Conservation (phyloP, 164 flowering plant species). For the Liquidambar formosana region DNA sequence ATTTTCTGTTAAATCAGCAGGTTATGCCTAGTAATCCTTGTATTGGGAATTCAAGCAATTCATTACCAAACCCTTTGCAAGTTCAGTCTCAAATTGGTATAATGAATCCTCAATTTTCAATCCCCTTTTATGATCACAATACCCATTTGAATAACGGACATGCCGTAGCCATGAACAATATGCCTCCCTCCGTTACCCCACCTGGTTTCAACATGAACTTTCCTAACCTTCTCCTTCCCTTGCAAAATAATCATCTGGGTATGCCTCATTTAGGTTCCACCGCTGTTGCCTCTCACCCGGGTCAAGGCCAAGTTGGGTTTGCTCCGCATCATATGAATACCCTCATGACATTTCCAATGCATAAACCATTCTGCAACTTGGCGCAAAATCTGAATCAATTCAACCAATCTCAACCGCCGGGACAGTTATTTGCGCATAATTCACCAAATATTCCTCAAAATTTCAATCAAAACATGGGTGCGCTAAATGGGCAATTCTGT, state of each 20-base stretch:
- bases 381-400: conserved; percentile 15
- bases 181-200: conserved; percentile 14
- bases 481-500: conserved; percentile 25
- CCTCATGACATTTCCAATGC: background rate
- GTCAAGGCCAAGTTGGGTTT: conserved; percentile 14
- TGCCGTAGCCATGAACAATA: conserved; percentile 7
- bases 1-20: no score
- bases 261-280: conserved; percentile 14
- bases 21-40: no score
- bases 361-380: conserved; percentile 12
- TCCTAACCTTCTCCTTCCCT: conserved; percentile 16
- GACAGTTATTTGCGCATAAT: conserved; percentile 17
- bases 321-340: conserved; percentile 12
- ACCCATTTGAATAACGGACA: background rate
- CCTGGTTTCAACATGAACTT: conserved; percentile 20
- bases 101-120: conserved; percentile 8
- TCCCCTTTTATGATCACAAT: conserved; percentile 9
- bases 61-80: background rate
- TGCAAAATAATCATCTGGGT: conserved; percentile 26
- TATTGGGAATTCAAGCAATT: no score
- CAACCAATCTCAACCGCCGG: conserved; percentile 19
- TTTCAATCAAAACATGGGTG: conserved; percentile 18
- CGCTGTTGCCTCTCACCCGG: conserved; percentile 2
- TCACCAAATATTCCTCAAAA: conserved; percentile 19
- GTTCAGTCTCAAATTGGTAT: conserved; percentile 16